Percentiles rank a stretch among this genome's conserved stretches.
Evolutionary conservation across 305 asterid genomes (phyloP).

Genomic region (Stenogyne calaminthoides): DNA sequence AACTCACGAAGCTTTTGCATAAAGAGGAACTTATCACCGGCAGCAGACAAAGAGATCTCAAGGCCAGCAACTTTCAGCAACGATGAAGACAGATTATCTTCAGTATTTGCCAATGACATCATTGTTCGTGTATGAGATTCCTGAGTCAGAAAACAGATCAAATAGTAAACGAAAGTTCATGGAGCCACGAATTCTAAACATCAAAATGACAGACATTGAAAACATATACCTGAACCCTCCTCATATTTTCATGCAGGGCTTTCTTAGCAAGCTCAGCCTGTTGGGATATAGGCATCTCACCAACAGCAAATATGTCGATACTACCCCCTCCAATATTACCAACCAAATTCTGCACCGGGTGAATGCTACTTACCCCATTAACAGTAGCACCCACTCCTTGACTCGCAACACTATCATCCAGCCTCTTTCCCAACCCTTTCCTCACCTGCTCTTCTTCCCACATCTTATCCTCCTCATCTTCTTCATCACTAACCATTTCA

Average conservation of each 20-base stretch:
- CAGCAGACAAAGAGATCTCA: slow-evolving; percentile 76
- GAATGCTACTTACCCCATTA: slow-evolving; percentile 34
- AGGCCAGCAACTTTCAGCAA: slow-evolving; percentile 64
- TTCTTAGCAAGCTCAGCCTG: slow-evolving; percentile 82
- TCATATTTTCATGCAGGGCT: slow-evolving; percentile 66
- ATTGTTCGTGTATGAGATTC: slow-evolving; percentile 73
- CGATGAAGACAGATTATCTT: slow-evolving; percentile 74
- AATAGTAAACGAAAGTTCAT: slow-evolving; percentile 3
- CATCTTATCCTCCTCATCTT: slow-evolving; percentile 90
- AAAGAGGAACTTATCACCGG: slow-evolving; percentile 95
- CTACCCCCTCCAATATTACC: slow-evolving; percentile 54
- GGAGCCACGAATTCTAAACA: slow-evolving; percentile 15
- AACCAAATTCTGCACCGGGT: slow-evolving; percentile 40
- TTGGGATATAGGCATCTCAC: slow-evolving; percentile 64
- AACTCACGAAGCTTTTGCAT: slow-evolving; percentile 98
- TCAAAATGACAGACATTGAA: slow-evolving; percentile 12
- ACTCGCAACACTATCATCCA: slow-evolving; percentile 63
- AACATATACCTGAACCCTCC: slow-evolving; percentile 62
- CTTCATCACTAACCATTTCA: slow-evolving; percentile 48
- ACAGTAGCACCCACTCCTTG: slow-evolving; percentile 48
- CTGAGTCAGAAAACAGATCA: slow-evolving; percentile 44
- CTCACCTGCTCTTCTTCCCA: slow-evolving; percentile 99
- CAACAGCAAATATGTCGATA: slow-evolving; percentile 45
- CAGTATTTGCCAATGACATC: slow-evolving; percentile 59
- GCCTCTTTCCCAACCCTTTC: slow-evolving; percentile 87